A percentile compares a stretch with the other conserved stretches of the same genome.
Conservation (phyloP, 2,329 filamentous ascomycete genomes). For the Epichloe sp. region DNA sequence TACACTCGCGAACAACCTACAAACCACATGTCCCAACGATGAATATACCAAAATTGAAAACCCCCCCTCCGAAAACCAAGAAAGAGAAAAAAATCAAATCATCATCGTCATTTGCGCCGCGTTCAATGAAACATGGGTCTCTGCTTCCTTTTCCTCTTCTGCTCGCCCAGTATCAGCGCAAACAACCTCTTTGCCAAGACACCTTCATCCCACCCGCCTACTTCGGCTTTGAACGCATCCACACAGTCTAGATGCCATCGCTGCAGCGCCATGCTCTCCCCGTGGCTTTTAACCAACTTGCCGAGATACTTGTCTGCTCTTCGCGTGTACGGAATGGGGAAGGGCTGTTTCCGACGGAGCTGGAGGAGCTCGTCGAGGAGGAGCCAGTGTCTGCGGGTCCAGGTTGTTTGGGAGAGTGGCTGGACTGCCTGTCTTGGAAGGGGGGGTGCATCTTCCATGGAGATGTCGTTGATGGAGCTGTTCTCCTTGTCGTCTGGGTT, state of each 20-base stretch:
- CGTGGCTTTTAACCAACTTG: constrained; percentile 33
- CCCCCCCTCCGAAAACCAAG: background rate
- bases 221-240: constrained; percentile 35
- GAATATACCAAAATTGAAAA: background rate
- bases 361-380: constrained; percentile 38
- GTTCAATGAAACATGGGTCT: constrained; percentile 19
- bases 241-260: constrained; percentile 46
- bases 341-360: constrained; percentile 29
- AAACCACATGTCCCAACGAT: too few relatives aligned
- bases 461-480: constrained; percentile 12
- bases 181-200: constrained; percentile 40
- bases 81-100: constrained; percentile 6
- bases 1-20: too few relatives aligned
- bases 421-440: constrained; percentile 4
- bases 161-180: constrained; percentile 36
- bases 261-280: constrained; percentile 34
- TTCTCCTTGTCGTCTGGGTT: constrained; percentile 21
- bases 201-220: constrained; percentile 37
- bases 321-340: constrained; percentile 15
- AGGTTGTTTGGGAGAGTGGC: constrained; percentile 28
- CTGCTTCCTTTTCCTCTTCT: constrained; percentile 15
- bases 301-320: constrained; percentile 28
- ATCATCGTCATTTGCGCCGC: background rate
- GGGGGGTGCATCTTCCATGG: constrained; percentile 17
- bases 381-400: constrained; percentile 41